phyloP scores from a whole-genome alignment of 2,329 filamentous ascomycete species.

The Cryphonectria parasitica region DNA sequence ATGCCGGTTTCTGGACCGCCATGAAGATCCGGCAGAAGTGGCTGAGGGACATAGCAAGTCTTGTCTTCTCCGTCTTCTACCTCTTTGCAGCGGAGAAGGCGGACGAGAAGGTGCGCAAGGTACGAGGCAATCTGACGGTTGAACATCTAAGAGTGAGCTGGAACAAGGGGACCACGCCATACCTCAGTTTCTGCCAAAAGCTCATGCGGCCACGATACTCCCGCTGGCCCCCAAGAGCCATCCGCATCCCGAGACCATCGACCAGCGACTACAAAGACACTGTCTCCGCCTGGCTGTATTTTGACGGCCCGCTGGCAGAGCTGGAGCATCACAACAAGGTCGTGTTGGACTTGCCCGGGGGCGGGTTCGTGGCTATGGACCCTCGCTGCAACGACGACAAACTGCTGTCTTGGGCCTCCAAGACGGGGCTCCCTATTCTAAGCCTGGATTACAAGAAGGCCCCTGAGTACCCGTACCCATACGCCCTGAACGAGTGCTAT shows the following conservation, averaged over 20 bases:
- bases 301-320: slow-evolving; percentile 81
- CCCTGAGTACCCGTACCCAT: slow-evolving; percentile 82
- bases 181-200: slow-evolving; percentile 72
- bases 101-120: slow-evolving; percentile 93
- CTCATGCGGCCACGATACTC: slow-evolving; percentile 79
- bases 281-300: slow-evolving; percentile 89
- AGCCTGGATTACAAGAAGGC: slow-evolving; percentile 92
- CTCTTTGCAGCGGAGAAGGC: slow-evolving; percentile 90
- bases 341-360: slow-evolving; percentile 88
- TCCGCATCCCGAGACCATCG: slow-evolving; percentile 80
- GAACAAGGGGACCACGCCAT: slow-evolving; percentile 93
- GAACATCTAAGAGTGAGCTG: slow-evolving; percentile 91
- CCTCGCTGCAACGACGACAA: slow-evolving; percentile 95
- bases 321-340: slow-evolving; percentile 77
- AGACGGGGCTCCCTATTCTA: slow-evolving; percentile 83
- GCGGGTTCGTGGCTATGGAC: slow-evolving; percentile 95
- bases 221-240: slow-evolving; percentile 77
- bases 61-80: slow-evolving; percentile 89
- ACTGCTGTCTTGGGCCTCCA: slow-evolving; percentile 87
- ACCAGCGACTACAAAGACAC: slow-evolving; percentile 83
- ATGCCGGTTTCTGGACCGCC: slow-evolving; percentile 97
- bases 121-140: slow-evolving; percentile 82
- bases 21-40: slow-evolving; percentile 85
- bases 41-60: slow-evolving; percentile 78
- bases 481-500: slow-evolving; percentile 85